Conservation (phyloP, 2,329 filamentous ascomycete species). For the Huntiella decipiens region DNA sequence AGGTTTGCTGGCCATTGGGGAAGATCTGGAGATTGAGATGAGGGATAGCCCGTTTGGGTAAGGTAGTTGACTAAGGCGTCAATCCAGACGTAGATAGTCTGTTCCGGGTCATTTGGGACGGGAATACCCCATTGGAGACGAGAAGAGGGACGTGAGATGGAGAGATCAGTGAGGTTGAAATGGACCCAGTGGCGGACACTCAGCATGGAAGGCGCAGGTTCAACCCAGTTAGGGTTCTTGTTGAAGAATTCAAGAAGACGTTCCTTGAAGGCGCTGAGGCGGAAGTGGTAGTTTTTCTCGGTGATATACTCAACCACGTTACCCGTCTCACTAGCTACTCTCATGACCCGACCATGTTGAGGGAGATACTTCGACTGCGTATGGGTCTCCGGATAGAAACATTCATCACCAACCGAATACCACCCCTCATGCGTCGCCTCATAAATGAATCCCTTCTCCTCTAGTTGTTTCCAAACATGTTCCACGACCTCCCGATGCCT, state of each 20-base stretch:
- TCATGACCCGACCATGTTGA: constrained; percentile 62
- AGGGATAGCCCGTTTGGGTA: constrained; percentile 47
- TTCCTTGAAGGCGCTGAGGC: constrained; percentile 66
- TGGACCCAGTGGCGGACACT: constrained; percentile 62
- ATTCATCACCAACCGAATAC: constrained; percentile 95
- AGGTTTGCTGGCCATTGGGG: constrained; percentile 77
- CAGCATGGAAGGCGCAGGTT: constrained; percentile 53
- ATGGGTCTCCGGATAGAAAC: constrained; percentile 67
- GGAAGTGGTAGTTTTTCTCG: constrained; percentile 90
- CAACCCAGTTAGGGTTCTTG: constrained; percentile 59
- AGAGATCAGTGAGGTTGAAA: constrained; percentile 66
- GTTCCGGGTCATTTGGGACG: constrained; percentile 64
- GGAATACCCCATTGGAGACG: constrained; percentile 74
- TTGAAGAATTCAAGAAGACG: constrained; percentile 61
- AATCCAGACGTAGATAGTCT: constrained; percentile 97
- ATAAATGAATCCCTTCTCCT: constrained; percentile 62
- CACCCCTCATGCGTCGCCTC: constrained; percentile 75
- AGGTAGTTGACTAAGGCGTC: constrained; percentile 91
- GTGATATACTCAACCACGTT: constrained; percentile 90
- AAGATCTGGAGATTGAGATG: constrained; percentile 29
- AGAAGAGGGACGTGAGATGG: constrained; percentile 63
- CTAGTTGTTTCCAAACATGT: constrained; percentile 71
- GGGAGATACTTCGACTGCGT: constrained; percentile 60
- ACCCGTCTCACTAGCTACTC: constrained; percentile 70
- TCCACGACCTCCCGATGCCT: constrained; percentile 71